phyloP scores from a whole-genome alignment of 2,329 filamentous ascomycete genomes.

The Acrodontium crateriforme region DNA sequence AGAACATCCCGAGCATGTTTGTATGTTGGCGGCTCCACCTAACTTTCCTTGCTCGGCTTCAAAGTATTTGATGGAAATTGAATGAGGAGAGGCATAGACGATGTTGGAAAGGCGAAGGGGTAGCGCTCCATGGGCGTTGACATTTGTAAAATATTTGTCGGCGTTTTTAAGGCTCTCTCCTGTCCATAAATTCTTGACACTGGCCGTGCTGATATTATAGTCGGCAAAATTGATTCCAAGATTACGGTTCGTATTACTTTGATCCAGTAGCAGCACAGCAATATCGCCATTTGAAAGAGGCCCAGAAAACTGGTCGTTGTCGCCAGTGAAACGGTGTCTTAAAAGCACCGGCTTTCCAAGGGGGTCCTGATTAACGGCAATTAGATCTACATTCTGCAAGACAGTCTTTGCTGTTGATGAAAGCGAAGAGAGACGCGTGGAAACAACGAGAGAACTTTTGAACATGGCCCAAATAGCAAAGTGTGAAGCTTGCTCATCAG shows the following conservation, averaged over 20 bases:
- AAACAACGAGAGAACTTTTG: constrained; percentile 18
- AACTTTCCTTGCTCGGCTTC: constrained; percentile 20
- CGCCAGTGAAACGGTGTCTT: constrained; percentile 25
- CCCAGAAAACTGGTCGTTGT: constrained; percentile 27
- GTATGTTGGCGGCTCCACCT: constrained; percentile 16
- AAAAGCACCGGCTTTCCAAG: constrained; percentile 40
- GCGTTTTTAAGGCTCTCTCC: constrained; percentile 7
- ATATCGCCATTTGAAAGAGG: constrained; percentile 22
- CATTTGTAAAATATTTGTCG: constrained; percentile 11
- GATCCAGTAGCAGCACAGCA: constrained; percentile 26
- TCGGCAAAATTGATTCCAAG: constrained; percentile 20
- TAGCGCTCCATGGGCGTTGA: constrained; percentile 18
- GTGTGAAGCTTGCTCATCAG: constrained; percentile 16
- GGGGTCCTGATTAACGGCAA: constrained; percentile 45
- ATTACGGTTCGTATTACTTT: constrained; percentile 21
- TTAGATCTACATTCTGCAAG: constrained; percentile 38
- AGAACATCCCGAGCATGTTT: constrained; percentile 22
- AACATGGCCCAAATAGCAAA: constrained; percentile 19
- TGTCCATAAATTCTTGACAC: constrained; percentile 25
- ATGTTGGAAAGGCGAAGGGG: constrained; percentile 24
- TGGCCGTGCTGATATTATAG: constrained; percentile 22
- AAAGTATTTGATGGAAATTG: constrained; percentile 16
- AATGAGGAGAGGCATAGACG: constrained; percentile 4
- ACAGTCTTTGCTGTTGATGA: constrained; percentile 13
- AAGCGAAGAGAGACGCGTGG: constrained; percentile 7